Conservation (phyloP, 257 asterid species). For the Fraxinus cuspidata region DNA sequence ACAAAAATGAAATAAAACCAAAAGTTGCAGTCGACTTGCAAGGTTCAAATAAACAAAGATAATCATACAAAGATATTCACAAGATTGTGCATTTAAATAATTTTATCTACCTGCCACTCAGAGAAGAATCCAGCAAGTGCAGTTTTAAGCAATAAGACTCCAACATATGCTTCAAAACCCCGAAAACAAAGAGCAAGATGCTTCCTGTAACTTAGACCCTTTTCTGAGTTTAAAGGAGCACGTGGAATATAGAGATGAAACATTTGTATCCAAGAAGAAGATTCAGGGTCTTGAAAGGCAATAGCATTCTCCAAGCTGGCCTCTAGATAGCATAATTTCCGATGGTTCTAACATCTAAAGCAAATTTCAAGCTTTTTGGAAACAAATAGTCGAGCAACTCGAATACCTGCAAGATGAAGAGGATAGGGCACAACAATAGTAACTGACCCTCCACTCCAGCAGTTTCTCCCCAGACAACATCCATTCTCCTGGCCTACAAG, state of each 20-base stretch:
- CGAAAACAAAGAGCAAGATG: conserved; percentile 34
- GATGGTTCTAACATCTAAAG: not conserved
- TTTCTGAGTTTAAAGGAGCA: not conserved
- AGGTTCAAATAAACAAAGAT: conserved; percentile 1
- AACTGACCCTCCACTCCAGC: conserved; percentile 96
- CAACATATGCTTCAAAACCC: conserved; percentile 93
- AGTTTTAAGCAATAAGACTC: conserved; percentile 79
- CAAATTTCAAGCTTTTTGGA: not conserved
- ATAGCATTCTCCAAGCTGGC: not conserved
- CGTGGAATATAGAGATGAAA: not conserved
- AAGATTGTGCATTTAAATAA: not conserved
- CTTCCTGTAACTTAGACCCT: conserved; percentile 10
- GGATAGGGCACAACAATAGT: conserved; percentile 66
- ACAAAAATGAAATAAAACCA: conserved; percentile 6
- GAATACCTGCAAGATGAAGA: conserved; percentile 76
- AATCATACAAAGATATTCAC: not conserved
- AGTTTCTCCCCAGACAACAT: conserved; percentile 98
- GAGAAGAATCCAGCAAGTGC: conserved; percentile 65
- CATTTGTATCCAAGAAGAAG: not conserved
- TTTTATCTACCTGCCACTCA: conserved; percentile 81
- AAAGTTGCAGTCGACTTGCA: not conserved
- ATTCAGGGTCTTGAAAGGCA: not conserved
- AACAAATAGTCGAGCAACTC: not conserved
- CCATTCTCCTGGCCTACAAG: conserved; percentile 93
- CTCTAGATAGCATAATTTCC: not conserved